Base-by-base conservation (phyloP, 208 protist species). In the Wallacemonas sp. region DNA sequence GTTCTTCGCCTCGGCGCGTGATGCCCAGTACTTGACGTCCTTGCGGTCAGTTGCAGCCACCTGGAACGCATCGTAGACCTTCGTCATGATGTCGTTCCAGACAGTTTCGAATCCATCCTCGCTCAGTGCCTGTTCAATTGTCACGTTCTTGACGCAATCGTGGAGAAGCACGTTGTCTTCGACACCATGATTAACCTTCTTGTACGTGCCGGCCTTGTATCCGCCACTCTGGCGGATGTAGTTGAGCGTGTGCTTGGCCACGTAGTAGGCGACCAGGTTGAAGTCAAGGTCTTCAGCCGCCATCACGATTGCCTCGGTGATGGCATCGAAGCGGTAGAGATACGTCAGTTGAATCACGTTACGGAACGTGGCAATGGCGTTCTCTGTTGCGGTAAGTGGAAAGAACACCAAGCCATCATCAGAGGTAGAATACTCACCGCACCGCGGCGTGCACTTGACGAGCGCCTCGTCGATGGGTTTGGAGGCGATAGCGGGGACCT, bases 161-260 rank as follows among this genome's bases (percentile, higher is more conserved):
- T 97, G 92, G 19, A 97, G 73, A 9, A 97, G 61, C 21, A 81
- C 87, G 66, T 97, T 97, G 71, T 97, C 92, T 65, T 97, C 92
- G 1, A 95, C 77, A 26, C 89, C 92, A 29, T 91, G 73, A 36
- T 86, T 83, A 21, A 95, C 82, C 73, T 97, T 97, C n/a, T 91
- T 84, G 60, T 97, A 97, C 2, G 78, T 79, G 33, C 89, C 89
- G 33, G 78, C 63, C 71, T 97, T 97, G 80, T 97, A 95, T 5
- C 92, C 92, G 38, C 77, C 73, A 36, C 94, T 70, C 71, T 97
- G 92, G 10, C 92, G 84, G 38, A 97, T 88, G 66, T 75, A 88
- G 77, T 97, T 97, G 36, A 97, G 71, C 2, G 92, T 95, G 71
- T 94, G 89, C 66, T 97, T 97, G 3, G 92, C 92, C n/a, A 97